A percentile compares a stretch with the other conserved stretches of the same genome.
Conservation (phyloP, 2,329 filamentous ascomycete species). For the Colletotrichum cordylinicola region DNA sequence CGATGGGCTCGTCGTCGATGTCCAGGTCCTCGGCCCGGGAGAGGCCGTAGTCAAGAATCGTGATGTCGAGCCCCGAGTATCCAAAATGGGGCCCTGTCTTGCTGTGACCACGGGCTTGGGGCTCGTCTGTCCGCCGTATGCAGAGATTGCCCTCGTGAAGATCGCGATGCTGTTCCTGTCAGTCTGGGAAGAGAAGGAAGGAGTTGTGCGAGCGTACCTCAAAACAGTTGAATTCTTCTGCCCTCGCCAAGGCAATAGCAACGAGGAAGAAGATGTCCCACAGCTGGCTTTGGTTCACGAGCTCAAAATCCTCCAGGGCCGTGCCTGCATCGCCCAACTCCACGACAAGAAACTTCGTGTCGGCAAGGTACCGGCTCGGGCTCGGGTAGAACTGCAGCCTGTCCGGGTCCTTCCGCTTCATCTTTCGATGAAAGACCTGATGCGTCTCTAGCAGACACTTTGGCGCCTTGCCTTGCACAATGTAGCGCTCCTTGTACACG, state of each 20-base stretch:
- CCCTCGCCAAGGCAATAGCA: slow-evolving; percentile 64
- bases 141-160: slow-evolving; percentile 71
- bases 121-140: slow-evolving; percentile 48
- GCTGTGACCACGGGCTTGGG: slow-evolving; percentile 34
- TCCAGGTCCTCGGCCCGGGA: slow-evolving; percentile 59
- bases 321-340: slow-evolving; percentile 68
- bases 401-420: slow-evolving; percentile 61
- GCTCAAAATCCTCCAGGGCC: slow-evolving; percentile 63
- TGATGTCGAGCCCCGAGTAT: slow-evolving; percentile 66
- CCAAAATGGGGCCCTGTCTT: slow-evolving; percentile 51
- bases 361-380: slow-evolving; percentile 63
- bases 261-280: slow-evolving; percentile 70
- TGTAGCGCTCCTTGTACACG: slow-evolving; percentile 68
- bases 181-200: not conserved
- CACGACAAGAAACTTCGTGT: slow-evolving; percentile 64
- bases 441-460: slow-evolving; percentile 64
- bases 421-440: slow-evolving; percentile 58
- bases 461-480: slow-evolving; percentile 62
- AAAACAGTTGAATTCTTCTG: slow-evolving; percentile 63
- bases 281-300: slow-evolving; percentile 54
- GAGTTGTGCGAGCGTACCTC: slow-evolving; percentile 48
- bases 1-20: slow-evolving; percentile 42
- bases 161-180: slow-evolving; percentile 59
- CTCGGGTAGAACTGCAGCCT: slow-evolving; percentile 67
- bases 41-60: slow-evolving; percentile 69